A percentile compares a stretch with the other conserved stretches of the same genome.
These are phyloP conservation scores for Leccinum incarnatum DNA, from an alignment of 768 basidiomycete species.

Conservation along the genomic window DNA sequence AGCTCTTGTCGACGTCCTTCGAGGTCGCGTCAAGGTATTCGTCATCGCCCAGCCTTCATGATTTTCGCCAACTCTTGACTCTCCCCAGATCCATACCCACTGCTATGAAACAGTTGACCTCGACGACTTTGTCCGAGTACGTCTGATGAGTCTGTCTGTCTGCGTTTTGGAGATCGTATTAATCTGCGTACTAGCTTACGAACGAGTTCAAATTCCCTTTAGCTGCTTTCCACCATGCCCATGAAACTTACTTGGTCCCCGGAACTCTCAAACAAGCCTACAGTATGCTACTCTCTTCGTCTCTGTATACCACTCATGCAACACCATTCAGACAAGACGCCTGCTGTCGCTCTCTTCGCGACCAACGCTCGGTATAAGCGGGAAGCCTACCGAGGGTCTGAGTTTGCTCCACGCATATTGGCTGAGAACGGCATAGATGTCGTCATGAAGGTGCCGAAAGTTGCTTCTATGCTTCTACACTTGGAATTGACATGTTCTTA, in stretches of 20 bases:
- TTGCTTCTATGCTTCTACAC: slow-evolving; percentile 16
- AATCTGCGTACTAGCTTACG: slow-evolving; percentile 51
- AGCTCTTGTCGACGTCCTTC: slow-evolving; percentile 74
- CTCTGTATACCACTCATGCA: not conserved
- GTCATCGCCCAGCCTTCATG: not conserved
- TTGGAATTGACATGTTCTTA: slow-evolving; percentile 25
- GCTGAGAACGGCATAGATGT: slow-evolving; percentile 55
- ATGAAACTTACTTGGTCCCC: slow-evolving; percentile 89
- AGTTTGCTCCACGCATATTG: slow-evolving; percentile 62
- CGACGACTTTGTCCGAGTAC: slow-evolving; percentile 63
- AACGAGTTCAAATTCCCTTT: slow-evolving; percentile 89
- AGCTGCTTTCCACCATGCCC: slow-evolving; percentile 82
- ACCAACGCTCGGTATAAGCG: slow-evolving; percentile 68
- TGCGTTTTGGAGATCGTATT: slow-evolving; percentile 1
- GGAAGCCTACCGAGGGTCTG: slow-evolving; percentile 62
- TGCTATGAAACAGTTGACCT: slow-evolving; percentile 63
- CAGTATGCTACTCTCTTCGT: slow-evolving; percentile 16
- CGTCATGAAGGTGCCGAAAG: slow-evolving; percentile 53
- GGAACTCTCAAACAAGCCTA: slow-evolving; percentile 74
- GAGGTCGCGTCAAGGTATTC: slow-evolving; percentile 76
- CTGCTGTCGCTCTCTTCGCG: slow-evolving; percentile 78
- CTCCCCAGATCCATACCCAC: slow-evolving; percentile 35
- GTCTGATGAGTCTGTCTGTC: slow-evolving; percentile 19
- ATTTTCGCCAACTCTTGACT: slow-evolving; percentile 1
- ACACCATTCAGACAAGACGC: slow-evolving; percentile 43